Evolutionary conservation across 2,329 filamentous ascomycete genomes (phyloP), one percentile per base, ranked within the genome.

Genomic region (Pestalotiopsis sp.): DNA sequence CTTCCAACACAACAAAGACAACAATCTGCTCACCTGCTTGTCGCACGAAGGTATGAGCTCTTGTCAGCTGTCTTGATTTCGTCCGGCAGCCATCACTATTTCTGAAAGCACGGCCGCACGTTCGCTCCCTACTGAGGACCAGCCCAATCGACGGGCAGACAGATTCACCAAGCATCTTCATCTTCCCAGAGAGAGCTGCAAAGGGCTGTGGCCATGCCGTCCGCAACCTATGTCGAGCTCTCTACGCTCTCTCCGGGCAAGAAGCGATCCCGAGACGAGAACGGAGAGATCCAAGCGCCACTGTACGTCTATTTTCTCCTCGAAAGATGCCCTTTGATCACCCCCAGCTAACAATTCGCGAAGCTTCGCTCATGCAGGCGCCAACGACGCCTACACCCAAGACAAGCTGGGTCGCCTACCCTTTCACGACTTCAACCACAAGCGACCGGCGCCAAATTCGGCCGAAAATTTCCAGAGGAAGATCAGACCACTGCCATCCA

Each of bases 201-300:
- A 35, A 61, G 58, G 35, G 58, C 58, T 61, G 26, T 35, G 30
- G 26, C 55, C 26, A 81, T 81, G 80, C 80, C 80, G 66, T 80
- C 80, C 48, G 76, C 75, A 68, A 76, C 79, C 59, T 75, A 78
- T 38, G 66, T 70, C 56, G 75, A 78, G 68, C 69, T 71, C 56
- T 75, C 75, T 17, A 72, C 73, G 56, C 69, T 75, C 63, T 73
- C 75, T 59, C 69, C 76, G 48, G 71, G 73, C 68, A 79, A 80
- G 72, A 81, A 79, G 74, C 76, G 81, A 68, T 76, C 79, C 67
- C 78, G 79, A 68, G 80, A 80, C 26, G 78, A 80, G 58, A 68
- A 71, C 58, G 73, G 65, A 58, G 70, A 75, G 59, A 65, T 70
- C 30, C 75, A 77, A 60, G 59, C 71, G 66, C 66, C 72, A 70